These are phyloP conservation scores for Papiliotrema terrestris DNA, from an alignment of 1,284 basidiomycete species.

Conservation along the genomic window DNA sequence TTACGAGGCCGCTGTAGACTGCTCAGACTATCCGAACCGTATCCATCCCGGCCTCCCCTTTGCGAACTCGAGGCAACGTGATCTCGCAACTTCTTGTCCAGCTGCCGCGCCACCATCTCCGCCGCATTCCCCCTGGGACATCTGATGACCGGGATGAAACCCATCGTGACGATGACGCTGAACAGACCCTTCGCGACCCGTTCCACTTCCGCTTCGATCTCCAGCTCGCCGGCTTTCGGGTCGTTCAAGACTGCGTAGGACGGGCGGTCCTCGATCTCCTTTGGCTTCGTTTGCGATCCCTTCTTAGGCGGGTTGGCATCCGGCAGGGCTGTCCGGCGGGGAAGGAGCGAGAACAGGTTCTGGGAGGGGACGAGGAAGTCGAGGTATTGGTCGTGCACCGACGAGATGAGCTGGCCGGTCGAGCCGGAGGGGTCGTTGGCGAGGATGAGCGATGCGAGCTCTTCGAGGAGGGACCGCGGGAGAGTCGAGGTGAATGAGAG, in stretches of 20 bases:
- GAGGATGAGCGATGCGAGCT: slow-evolving; percentile 85
- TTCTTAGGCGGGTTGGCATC: slow-evolving; percentile 32
- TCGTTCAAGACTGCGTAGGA: slow-evolving; percentile 87
- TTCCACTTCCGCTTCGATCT: slow-evolving; percentile 92
- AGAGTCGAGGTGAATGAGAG: slow-evolving; percentile 93
- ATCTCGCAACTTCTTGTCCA: slow-evolving; percentile 89
- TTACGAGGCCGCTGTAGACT: slow-evolving; percentile 73
- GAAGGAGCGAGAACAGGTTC: slow-evolving; percentile 88
- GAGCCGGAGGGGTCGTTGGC: slow-evolving; percentile 59
- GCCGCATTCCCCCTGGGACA: slow-evolving; percentile 94
- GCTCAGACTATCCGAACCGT: slow-evolving; percentile 57
- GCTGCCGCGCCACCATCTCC: slow-evolving; percentile 94
- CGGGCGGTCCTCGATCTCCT: slow-evolving; percentile 44
- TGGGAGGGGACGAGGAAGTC: slow-evolving; percentile 94
- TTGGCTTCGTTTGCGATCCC: slow-evolving; percentile 24
- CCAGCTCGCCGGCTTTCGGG: slow-evolving; percentile 81
- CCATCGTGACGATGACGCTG: slow-evolving; percentile 87
- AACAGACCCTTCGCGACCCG: slow-evolving; percentile 87
- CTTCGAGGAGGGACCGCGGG: slow-evolving; percentile 82
- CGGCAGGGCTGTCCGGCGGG: slow-evolving; percentile 43
- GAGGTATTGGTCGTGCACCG: slow-evolving; percentile 93
- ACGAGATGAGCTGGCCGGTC: slow-evolving; percentile 69
- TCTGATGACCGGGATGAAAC: slow-evolving; percentile 91
- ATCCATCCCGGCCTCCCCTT: slow-evolving; percentile 54
- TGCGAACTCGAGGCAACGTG: slow-evolving; percentile 71